phyloP scores from a whole-genome alignment of 441 rosid genomes.

The Populus hybrid region DNA sequence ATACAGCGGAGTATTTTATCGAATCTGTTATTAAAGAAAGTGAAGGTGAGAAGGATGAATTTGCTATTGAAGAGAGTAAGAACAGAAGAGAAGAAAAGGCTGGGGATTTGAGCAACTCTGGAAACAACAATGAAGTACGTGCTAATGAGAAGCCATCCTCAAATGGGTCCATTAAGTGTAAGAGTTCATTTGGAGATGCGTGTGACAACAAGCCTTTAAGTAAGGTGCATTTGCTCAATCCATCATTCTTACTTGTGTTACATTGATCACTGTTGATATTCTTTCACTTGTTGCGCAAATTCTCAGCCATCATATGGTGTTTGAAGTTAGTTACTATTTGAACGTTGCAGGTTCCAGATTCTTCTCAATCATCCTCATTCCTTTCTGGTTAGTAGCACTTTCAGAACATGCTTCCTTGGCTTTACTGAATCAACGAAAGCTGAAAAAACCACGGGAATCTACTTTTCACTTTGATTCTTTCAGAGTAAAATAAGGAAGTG shows the following conservation, averaged over 20 bases:
- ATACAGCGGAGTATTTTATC: constrained; percentile 29
- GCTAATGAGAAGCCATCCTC: constrained; percentile 2
- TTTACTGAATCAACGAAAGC: background rate
- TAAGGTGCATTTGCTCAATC: constrained; percentile 25
- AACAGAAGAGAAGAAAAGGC: constrained; percentile 4
- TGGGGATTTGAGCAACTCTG: background rate
- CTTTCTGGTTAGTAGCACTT: constrained; percentile 48
- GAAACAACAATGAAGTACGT: constrained; percentile 2
- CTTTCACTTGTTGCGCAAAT: background rate
- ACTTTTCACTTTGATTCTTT: background rate
- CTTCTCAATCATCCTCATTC: constrained; percentile 24
- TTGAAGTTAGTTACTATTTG: background rate
- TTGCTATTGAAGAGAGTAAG: constrained; percentile 6
- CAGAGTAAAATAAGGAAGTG: background rate
- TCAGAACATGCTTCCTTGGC: background rate
- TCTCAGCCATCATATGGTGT: background rate
- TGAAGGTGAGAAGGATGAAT: constrained; percentile 15
- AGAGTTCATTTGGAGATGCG: background rate
- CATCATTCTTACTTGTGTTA: constrained; percentile 3
- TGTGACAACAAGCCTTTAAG: background rate
- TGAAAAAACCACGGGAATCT: background rate
- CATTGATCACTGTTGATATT: background rate
- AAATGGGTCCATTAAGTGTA: background rate
- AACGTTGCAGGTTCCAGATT: constrained; percentile 34
- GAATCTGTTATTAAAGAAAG: constrained; percentile 22